A percentile compares a stretch with the other conserved stretches of the same genome.
Evolutionary conservation across 2,329 filamentous ascomycete genomes (phyloP).

Genomic region (Hypoxylon sp.): DNA sequence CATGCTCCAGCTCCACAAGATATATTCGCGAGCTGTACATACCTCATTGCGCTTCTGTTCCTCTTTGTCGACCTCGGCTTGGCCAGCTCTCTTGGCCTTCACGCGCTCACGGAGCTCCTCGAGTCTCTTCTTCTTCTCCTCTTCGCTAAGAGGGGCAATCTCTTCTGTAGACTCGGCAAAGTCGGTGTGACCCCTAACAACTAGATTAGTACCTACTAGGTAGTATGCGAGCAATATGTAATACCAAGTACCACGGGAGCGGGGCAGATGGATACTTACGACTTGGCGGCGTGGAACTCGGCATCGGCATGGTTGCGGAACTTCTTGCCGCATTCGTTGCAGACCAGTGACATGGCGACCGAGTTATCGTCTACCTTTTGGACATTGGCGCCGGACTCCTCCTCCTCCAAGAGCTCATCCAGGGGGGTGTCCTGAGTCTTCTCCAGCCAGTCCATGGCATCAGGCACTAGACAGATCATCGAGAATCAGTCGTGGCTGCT

Average conservation of each 20-base stretch:
- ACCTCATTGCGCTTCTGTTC: conserved; percentile 89
- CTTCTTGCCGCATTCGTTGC: conserved; percentile 94
- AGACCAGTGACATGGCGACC: conserved; percentile 83
- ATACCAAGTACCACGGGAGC: background rate
- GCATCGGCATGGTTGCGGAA: conserved; percentile 85
- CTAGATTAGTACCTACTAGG: too few relatives aligned
- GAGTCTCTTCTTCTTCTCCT: conserved; percentile 86
- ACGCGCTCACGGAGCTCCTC: conserved; percentile 79
- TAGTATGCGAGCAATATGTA: background rate
- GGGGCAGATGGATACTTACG: conserved; percentile 58
- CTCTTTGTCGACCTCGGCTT: conserved; percentile 79
- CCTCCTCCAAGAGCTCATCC: conserved; percentile 78
- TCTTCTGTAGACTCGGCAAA: conserved; percentile 95
- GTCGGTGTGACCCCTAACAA: conserved; percentile 79
- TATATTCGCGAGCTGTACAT: conserved; percentile 34
- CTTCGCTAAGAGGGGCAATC: conserved; percentile 88
- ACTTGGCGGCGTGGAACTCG: conserved; percentile 91
- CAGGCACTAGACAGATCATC: conserved; percentile 71
- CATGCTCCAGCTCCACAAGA: background rate
- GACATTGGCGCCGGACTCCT: conserved; percentile 63
- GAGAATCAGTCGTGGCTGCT: conserved; percentile 16
- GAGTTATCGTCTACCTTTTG: conserved; percentile 77
- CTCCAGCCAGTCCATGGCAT: conserved; percentile 94
- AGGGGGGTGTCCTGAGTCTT: conserved; percentile 88
- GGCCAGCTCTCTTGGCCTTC: conserved; percentile 75